Conservation (phyloP, 2,329 filamentous ascomycete genomes). For the Graphiopsis chlorocephala region DNA sequence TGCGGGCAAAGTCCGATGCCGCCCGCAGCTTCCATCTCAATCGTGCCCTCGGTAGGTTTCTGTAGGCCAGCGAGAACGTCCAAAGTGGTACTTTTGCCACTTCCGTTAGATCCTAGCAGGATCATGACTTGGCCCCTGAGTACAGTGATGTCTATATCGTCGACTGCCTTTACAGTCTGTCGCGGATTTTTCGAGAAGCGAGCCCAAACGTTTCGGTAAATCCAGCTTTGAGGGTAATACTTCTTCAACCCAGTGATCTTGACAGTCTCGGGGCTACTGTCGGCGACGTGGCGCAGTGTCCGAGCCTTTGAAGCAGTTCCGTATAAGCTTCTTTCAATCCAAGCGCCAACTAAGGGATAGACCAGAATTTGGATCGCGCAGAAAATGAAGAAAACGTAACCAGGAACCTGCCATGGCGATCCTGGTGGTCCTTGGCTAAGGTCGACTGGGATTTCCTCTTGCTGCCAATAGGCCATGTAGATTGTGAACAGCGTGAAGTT, state of each 20-base stretch:
- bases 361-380: conserved; percentile 72
- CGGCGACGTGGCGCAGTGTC: conserved; percentile 39
- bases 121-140: conserved; percentile 80
- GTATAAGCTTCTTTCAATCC: conserved; percentile 71
- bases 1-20: conserved; percentile 86
- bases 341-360: conserved; percentile 72
- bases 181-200: conserved; percentile 49
- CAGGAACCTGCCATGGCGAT: conserved; percentile 61
- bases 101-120: conserved; percentile 83
- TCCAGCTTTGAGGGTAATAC: conserved; percentile 65
- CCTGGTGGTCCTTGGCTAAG: conserved; percentile 60
- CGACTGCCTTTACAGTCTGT: conserved; percentile 75
- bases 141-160: conserved; percentile 68
- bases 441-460: conserved; percentile 57
- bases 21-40: conserved; percentile 73
- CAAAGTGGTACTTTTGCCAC: conserved; percentile 84
- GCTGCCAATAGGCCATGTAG: conserved; percentile 73
- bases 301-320: conserved; percentile 63
- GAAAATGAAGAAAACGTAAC: conserved; percentile 75
- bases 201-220: conserved; percentile 49
- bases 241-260: conserved; percentile 73
- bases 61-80: conserved; percentile 83
- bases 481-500: conserved; percentile 86
- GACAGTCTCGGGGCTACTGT: conserved; percentile 53
- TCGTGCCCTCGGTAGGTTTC: conserved; percentile 70